phyloP scores from a whole-genome alignment of 805 yeast genomes.

The Priceomyces fermenticarens region DNA sequence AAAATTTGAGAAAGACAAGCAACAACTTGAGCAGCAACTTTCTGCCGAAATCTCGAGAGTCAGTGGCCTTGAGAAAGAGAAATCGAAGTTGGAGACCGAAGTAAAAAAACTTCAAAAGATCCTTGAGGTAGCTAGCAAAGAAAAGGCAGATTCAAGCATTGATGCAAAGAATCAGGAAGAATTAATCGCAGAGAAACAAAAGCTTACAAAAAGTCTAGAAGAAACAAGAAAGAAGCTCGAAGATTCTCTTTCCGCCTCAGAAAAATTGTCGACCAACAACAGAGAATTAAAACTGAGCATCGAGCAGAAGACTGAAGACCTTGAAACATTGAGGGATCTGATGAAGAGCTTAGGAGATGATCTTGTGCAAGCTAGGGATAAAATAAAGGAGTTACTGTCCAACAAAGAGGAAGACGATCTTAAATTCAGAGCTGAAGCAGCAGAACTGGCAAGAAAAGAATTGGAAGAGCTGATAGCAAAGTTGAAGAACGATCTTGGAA shows the following conservation, averaged over 20 bases:
- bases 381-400: neutral
- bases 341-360: slow-evolving; percentile 75
- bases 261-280: slow-evolving; percentile 10
- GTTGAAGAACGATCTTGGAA: slow-evolving; percentile 1
- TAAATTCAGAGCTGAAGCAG: neutral
- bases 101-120: neutral
- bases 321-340: slow-evolving; percentile 73
- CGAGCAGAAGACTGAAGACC: slow-evolving; percentile 53
- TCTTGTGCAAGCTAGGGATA: slow-evolving; percentile 64
- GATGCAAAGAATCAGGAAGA: neutral
- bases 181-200: neutral
- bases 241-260: slow-evolving; percentile 2
- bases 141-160: slow-evolving; percentile 1
- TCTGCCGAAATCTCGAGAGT: neutral
- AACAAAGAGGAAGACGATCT: slow-evolving; percentile 1
- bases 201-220: neutral
- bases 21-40: too few species aligned
- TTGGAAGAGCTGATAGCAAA: neutral
- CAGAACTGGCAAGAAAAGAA: neutral
- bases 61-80: slow-evolving; percentile 1
- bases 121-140: neutral
- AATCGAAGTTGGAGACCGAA: neutral
- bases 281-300: slow-evolving; percentile 26
- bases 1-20: too few species aligned
- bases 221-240: neutral